Evolutionary conservation across 768 basidiomycete species (phyloP).

Genomic region (Aureoboletus auriporus): DNA sequence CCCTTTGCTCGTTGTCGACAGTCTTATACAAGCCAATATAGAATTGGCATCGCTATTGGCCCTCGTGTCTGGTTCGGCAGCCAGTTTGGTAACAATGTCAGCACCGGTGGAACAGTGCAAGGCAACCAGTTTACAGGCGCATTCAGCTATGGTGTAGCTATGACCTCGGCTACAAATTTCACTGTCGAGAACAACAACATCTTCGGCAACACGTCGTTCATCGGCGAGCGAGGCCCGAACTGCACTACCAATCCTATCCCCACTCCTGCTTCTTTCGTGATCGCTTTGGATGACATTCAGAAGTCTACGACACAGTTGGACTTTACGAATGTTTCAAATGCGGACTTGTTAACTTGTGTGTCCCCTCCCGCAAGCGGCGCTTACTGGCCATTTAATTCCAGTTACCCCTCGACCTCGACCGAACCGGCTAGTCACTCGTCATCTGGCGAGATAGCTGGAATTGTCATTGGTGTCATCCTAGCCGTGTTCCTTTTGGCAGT

Average conservation of each 20-base stretch:
- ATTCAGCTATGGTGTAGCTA: conserved; percentile 70
- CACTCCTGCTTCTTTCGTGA: conserved; percentile 54
- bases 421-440: too few species aligned
- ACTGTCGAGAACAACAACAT: conserved; percentile 60
- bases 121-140: conserved; percentile 62
- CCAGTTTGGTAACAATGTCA: conserved; percentile 51
- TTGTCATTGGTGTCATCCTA: too few species aligned
- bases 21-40: conserved; percentile 24
- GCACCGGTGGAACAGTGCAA: conserved; percentile 47
- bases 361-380: conserved; percentile 62
- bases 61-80: conserved; percentile 73
- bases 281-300: conserved; percentile 42
- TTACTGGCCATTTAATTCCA: conserved; percentile 59
- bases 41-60: conserved; percentile 79
- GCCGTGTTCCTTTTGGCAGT: too few species aligned
- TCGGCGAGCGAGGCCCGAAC: conserved; percentile 64
- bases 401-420: too few species aligned
- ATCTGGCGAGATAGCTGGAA: too few species aligned
- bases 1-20: neutral
- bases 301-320: conserved; percentile 45
- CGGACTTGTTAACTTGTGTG: conserved; percentile 61
- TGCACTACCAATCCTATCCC: conserved; percentile 56
- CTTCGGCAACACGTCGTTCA: conserved; percentile 69
- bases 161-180: conserved; percentile 62
- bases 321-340: conserved; percentile 51